These are phyloP conservation scores for Phytophthora hybrid DNA, from an alignment of 352 stramenopile genomes.

Conservation along the genomic window DNA sequence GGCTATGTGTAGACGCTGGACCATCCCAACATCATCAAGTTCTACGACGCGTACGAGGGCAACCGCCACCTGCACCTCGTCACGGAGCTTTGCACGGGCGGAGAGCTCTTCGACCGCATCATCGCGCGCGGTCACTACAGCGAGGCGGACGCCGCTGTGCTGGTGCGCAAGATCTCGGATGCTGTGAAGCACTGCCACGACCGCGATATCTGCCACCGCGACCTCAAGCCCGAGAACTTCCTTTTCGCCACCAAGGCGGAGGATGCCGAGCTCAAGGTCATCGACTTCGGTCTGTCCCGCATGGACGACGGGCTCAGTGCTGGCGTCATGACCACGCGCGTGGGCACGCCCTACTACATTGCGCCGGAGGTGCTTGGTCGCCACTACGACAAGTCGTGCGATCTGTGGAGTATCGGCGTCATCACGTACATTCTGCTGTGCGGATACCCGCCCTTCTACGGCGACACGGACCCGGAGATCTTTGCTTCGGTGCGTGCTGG, in stretches of 20 bases:
- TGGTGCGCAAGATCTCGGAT: conserved; percentile 97
- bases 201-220: conserved; percentile 97
- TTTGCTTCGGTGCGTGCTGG: conserved; percentile 84
- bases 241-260: conserved; percentile 93
- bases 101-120: conserved; percentile 96
- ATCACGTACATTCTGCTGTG: conserved; percentile 97
- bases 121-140: conserved; percentile 95
- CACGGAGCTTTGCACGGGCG: conserved; percentile 98
- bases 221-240: conserved; percentile 99
- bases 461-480: conserved; percentile 93
- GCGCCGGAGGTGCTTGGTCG: conserved; percentile 94
- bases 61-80: conserved; percentile 97
- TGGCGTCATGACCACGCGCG: conserved; percentile 94
- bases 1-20: conserved; percentile 66
- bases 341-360: conserved; percentile 97
- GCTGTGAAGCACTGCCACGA: conserved; percentile 98
- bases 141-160: conserved; percentile 94
- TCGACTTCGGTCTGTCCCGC: conserved; percentile 97
- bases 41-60: conserved; percentile 98
- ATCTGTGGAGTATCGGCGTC: conserved; percentile 97
- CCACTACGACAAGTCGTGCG: conserved; percentile 96
- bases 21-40: conserved; percentile 98
- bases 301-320: conserved; percentile 89
- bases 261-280: conserved; percentile 97
- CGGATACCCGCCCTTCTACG: conserved; percentile 97